phyloP scores from a whole-genome alignment of 2,329 filamentous ascomycete genomes.

The Elsinoe batatas region DNA sequence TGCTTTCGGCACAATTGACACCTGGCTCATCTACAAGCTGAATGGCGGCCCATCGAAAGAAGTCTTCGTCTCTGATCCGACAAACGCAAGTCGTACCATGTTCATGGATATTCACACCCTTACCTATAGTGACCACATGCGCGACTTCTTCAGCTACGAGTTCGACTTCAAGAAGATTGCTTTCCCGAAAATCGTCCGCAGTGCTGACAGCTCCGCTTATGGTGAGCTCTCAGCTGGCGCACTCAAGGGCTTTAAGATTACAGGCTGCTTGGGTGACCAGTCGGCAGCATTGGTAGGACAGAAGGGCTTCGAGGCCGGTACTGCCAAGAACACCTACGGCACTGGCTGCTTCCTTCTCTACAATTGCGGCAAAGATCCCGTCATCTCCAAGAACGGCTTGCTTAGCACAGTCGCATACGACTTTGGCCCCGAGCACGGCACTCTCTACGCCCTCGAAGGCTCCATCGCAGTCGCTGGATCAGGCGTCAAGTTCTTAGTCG shows the following conservation, averaged over 20 bases:
- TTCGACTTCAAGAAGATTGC: constrained; percentile 62
- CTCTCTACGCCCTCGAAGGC: constrained; percentile 68
- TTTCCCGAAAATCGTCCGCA: constrained; percentile 75
- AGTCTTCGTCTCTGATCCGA: constrained; percentile 72
- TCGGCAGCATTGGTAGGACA: constrained; percentile 70
- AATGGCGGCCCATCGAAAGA: constrained; percentile 61
- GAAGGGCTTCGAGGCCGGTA: constrained; percentile 63
- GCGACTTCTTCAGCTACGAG: constrained; percentile 60
- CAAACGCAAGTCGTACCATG: constrained; percentile 86
- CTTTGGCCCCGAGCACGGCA: constrained; percentile 53
- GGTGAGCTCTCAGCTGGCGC: constrained; percentile 56
- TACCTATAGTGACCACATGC: constrained; percentile 66
- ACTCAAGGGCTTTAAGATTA: constrained; percentile 61
- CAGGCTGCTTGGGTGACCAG: constrained; percentile 80
- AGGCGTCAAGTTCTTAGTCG: constrained; percentile 48
- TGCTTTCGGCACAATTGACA: constrained; percentile 78
- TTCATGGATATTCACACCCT: constrained; percentile 81
- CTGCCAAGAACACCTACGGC: constrained; percentile 81
- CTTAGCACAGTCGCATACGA: constrained; percentile 83
- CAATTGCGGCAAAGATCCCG: constrained; percentile 75
- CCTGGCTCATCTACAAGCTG: constrained; percentile 77
- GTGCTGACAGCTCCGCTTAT: constrained; percentile 63
- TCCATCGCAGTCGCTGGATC: constrained; percentile 71
- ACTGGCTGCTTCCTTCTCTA: constrained; percentile 85
- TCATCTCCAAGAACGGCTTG: constrained; percentile 73